These are phyloP conservation scores for Baudoinia panamericana DNA, from an alignment of 495 filamentous ascomycete genomes.

Conservation along the genomic window DNA sequence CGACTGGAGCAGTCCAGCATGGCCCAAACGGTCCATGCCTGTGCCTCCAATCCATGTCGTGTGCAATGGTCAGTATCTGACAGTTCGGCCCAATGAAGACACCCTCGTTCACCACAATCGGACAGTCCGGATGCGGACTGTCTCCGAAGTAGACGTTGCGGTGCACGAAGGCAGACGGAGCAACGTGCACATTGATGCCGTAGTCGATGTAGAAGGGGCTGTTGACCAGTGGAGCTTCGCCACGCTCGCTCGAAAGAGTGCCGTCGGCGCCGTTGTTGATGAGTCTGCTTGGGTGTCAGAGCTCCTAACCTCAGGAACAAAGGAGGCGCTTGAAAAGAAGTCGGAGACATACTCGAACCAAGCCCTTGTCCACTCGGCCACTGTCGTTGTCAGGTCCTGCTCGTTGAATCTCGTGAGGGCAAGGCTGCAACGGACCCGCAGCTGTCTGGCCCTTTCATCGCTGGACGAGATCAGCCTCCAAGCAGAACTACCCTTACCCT, in stretches of 20 bases:
- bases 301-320: too few species aligned
- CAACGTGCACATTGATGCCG: conserved; percentile 5
- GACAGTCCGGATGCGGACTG: background rate
- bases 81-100: conserved; percentile 35
- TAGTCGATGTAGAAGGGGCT: conserved; percentile 9
- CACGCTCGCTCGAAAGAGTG: too few species aligned
- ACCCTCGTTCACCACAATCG: conserved; percentile 32
- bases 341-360: conserved; percentile 1
- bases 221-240: conserved; percentile 5
- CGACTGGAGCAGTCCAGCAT: conserved; percentile 29
- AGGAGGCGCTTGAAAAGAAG: too few species aligned
- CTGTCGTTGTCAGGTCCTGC: background rate
- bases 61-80: conserved; percentile 35
- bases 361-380: conserved; percentile 1
- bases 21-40: conserved; percentile 27
- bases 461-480: too few species aligned
- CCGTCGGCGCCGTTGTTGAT: too few species aligned
- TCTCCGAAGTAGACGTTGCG: conserved; percentile 5
- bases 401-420: conserved; percentile 2
- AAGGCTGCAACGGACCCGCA: background rate
- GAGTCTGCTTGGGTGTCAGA: too few species aligned
- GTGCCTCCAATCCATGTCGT: conserved; percentile 31
- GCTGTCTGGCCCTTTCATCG: too few species aligned
- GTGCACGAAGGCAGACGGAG: conserved; percentile 7
- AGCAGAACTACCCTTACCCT: too few species aligned